Conservation (phyloP, 2,329 filamentous ascomycete species). For the Pyrenophora graminea region DNA sequence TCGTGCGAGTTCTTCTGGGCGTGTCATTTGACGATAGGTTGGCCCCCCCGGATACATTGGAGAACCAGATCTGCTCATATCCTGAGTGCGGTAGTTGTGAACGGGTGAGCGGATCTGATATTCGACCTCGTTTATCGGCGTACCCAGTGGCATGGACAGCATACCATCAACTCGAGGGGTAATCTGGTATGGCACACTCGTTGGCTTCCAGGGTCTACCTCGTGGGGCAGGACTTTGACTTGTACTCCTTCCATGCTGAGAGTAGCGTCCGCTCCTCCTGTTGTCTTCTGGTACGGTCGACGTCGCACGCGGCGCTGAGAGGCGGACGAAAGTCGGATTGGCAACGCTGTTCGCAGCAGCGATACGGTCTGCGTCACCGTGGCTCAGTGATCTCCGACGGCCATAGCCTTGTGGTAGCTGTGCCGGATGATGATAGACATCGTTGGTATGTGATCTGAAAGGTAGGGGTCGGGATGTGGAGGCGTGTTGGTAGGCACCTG, state of each 20-base stretch:
- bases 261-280: slow-evolving; percentile 2
- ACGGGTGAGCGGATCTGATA: neutral
- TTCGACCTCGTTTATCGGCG: slow-evolving; percentile 13
- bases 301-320: slow-evolving; percentile 21
- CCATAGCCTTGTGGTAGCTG: slow-evolving; percentile 12
- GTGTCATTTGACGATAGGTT: slow-evolving; percentile 29
- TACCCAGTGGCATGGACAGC: slow-evolving; percentile 21
- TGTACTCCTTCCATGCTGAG: slow-evolving; percentile 7
- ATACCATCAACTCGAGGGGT: slow-evolving; percentile 6
- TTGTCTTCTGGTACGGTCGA: slow-evolving; percentile 9
- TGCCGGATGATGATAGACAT: slow-evolving; percentile 2
- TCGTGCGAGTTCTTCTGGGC: slow-evolving; percentile 16
- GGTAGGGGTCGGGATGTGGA: slow-evolving; percentile 9
- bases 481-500: neutral
- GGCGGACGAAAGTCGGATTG: slow-evolving; percentile 32
- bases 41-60: neutral
- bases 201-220: slow-evolving; percentile 5
- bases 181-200: slow-evolving; percentile 11
- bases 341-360: slow-evolving; percentile 3
- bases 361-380: slow-evolving; percentile 23
- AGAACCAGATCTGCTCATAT: neutral
- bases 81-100: neutral
- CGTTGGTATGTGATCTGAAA: slow-evolving; percentile 11
- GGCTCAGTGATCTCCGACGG: slow-evolving; percentile 39
- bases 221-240: slow-evolving; percentile 10